phyloP scores from a whole-genome alignment of 768 basidiomycete species.

The Lentinula raphanica region DNA sequence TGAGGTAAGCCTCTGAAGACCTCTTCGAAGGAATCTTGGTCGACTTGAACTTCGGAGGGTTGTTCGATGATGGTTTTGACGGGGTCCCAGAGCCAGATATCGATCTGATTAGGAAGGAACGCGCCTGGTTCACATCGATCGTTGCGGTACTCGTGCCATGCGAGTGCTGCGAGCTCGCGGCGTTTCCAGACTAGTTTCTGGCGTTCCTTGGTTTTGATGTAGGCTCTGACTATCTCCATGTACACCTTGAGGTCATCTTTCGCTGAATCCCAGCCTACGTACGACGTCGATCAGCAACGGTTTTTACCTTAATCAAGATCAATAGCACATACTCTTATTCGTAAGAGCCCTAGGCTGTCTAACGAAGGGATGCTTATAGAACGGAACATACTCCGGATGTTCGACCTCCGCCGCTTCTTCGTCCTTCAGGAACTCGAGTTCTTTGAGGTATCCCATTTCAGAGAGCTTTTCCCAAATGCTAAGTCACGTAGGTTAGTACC shows the following conservation, averaged over 20 bases:
- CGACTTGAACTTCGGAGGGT: slow-evolving; percentile 3
- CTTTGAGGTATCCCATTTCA: neutral
- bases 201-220: slow-evolving; percentile 15
- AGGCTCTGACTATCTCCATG: neutral
- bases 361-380: slow-evolving; percentile 10
- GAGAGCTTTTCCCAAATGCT: neutral
- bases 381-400: neutral
- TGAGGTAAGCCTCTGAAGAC: slow-evolving; percentile 7
- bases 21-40: slow-evolving; percentile 6
- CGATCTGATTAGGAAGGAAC: slow-evolving; percentile 6
- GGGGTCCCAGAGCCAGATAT: slow-evolving; percentile 4
- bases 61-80: slow-evolving; percentile 14
- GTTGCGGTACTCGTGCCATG: slow-evolving; percentile 20
- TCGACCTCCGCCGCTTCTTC: neutral
- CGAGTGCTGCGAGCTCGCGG: slow-evolving; percentile 11
- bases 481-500: no score
- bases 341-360: slow-evolving; percentile 8
- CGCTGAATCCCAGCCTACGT: neutral
- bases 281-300: neutral
- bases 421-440: neutral
- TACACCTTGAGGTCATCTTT: neutral
- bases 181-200: slow-evolving; percentile 15
- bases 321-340: slow-evolving; percentile 7
- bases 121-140: slow-evolving; percentile 9
- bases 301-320: no score